These are phyloP conservation scores for Diplodia scrobiculata DNA, from an alignment of 2,329 filamentous ascomycete genomes.

Conservation along the genomic window DNA sequence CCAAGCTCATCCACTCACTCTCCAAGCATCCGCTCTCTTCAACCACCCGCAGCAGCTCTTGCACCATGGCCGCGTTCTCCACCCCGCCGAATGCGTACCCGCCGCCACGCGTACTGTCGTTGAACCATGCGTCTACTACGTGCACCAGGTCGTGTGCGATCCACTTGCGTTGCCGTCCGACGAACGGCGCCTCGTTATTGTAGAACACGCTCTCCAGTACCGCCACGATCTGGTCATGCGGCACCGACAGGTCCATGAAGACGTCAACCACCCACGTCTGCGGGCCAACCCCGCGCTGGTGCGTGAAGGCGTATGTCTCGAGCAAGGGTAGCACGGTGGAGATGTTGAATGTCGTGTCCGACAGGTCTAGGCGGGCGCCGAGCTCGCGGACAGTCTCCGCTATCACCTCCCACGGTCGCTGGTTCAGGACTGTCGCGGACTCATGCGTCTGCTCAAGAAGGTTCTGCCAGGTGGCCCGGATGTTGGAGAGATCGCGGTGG, in stretches of 20 bases:
- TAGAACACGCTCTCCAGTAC: constrained; percentile 69
- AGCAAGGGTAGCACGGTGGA: constrained; percentile 58
- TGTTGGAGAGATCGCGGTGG: constrained; percentile 83
- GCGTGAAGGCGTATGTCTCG: constrained; percentile 58
- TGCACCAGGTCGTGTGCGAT: constrained; percentile 66
- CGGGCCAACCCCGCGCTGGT: constrained; percentile 52
- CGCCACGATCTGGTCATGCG: constrained; percentile 62
- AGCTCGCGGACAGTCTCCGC: constrained; percentile 61
- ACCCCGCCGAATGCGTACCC: constrained; percentile 63
- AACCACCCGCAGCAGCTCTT: constrained; percentile 46
- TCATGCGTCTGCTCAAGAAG: constrained; percentile 69
- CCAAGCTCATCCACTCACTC: constrained; percentile 41
- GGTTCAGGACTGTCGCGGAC: constrained; percentile 51
- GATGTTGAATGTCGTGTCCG: constrained; percentile 60
- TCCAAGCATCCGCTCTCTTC: constrained; percentile 49
- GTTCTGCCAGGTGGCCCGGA: constrained; percentile 80
- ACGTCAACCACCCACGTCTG: constrained; percentile 65
- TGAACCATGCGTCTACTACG: constrained; percentile 63
- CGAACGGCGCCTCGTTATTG: constrained; percentile 66
- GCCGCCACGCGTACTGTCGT: constrained; percentile 57
- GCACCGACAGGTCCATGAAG: constrained; percentile 64
- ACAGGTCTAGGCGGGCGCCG: constrained; percentile 58
- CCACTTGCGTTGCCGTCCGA: constrained; percentile 57
- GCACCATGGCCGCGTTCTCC: constrained; percentile 54
- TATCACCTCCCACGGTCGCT: constrained; percentile 69